Evolutionary conservation across 2,329 filamentous ascomycete genomes (phyloP), one percentile per base, ranked within the genome.

Genomic region (Pseudogymnoascus verrucosus): DNA sequence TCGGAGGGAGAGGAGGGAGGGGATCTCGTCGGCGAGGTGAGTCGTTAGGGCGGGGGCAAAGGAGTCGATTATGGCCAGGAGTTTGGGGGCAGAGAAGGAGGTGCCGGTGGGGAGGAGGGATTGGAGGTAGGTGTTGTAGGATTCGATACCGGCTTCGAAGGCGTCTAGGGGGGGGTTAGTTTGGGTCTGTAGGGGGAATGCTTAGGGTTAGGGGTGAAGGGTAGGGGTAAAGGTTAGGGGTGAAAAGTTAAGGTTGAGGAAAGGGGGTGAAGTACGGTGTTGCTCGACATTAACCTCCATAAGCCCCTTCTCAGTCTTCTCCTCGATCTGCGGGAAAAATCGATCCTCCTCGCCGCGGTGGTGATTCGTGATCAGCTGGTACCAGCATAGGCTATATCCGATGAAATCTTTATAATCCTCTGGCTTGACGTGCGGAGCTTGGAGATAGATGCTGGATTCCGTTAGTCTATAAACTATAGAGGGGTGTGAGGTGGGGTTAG

Each of bases 81-180:
- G 64, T 10, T 64, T 64, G 1, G 28, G 31, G 12, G 54, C 61
- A 31, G 65, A 66, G 61, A 67, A 67, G n/a, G 31, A 34, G 31
- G 31, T 12, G 31, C 31, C 28, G 28, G 28, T 31, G 31, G 28
- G 6, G 26, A 26, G 31, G 21, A 59, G 23, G 19, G 62, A 47
- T 19, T 47, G 21, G 16, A 67, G 66, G 31, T 65, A 67, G 4
- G 31, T 11, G 16, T 63, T 61, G 59, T 61, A 67, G 11, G 61
- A 31, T 61, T 54, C 10, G 31, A 68, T 42, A n/a, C 67, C 62
- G 3, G 67, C 63, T 28, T 66, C 57, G 63, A 66, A 68, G 0
- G 44, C 63, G 10, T 68, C 65, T 68, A 4, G 5, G 11, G 28
- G 1, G 2, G 1, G n/a, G 23, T 57, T 14, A 36, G 51, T 8